phyloP scores from a whole-genome alignment of 305 asterid genomes.

The Coffea humblotiana region DNA sequence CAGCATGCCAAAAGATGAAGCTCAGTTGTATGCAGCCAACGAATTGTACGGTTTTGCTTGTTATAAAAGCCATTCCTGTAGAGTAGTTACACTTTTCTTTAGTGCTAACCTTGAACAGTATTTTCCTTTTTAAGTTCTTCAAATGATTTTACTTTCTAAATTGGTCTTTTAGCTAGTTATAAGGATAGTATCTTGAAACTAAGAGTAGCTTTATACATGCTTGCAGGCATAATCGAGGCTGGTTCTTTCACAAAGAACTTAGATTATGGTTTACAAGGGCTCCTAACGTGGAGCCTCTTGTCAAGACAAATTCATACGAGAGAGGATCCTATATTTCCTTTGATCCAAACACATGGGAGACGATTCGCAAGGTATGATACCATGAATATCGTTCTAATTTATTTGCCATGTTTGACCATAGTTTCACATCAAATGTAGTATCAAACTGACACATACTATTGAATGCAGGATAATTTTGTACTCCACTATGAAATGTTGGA shows the following conservation, averaged over 20 bases:
- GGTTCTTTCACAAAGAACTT: constrained; percentile 91
- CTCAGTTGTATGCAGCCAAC: constrained; percentile 84
- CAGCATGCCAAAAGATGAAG: constrained; percentile 98
- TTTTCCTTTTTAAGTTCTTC: not conserved
- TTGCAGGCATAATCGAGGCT: constrained; percentile 85
- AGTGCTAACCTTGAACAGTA: constrained; percentile 1
- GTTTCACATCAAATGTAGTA: not conserved
- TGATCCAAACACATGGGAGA: constrained; percentile 99
- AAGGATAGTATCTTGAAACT: not conserved
- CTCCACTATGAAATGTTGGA: constrained; percentile 86
- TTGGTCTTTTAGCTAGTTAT: not conserved
- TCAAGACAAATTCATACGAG: constrained; percentile 71
- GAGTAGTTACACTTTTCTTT: not conserved
- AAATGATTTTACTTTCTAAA: not conserved
- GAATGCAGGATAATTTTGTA: constrained; percentile 91
- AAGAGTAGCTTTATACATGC: not conserved
- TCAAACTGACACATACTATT: not conserved
- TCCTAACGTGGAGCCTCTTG: constrained; percentile 82
- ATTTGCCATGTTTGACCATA: not conserved
- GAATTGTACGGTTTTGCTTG: constrained; percentile 65
- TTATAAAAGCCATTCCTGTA: not conserved
- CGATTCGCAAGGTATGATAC: constrained; percentile 81
- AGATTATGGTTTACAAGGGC: constrained; percentile 75
- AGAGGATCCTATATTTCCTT: constrained; percentile 88
- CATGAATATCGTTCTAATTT: not conserved